Evolutionary conservation across 345 rosid genomes (phyloP).

Genomic region (Punica granatum): DNA sequence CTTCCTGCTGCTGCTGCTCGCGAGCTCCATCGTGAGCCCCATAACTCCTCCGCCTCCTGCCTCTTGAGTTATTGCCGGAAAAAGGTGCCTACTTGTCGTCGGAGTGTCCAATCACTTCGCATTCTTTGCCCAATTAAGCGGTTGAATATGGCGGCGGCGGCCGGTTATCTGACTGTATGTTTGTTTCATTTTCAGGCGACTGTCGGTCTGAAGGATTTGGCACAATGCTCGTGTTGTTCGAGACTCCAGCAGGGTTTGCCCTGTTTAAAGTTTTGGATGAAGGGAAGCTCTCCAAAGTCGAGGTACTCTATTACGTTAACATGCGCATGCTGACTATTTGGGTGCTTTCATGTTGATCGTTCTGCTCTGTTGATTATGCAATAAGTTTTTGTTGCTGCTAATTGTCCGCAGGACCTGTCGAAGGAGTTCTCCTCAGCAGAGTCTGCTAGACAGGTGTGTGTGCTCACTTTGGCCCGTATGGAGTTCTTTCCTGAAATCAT

Average conservation of each 20-base stretch:
- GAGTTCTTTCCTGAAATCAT: not conserved
- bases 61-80: not conserved
- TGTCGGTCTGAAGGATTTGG: not conserved
- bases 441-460: constrained; percentile 51
- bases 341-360: not conserved
- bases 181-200: not conserved
- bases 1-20: too few species aligned
- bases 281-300: constrained; percentile 60
- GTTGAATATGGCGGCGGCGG: not conserved
- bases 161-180: not conserved
- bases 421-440: constrained; percentile 50
- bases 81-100: not conserved
- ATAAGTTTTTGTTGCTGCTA: not conserved
- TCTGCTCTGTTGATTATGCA: not conserved
- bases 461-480: not conserved
- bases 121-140: too few species aligned
- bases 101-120: not conserved
- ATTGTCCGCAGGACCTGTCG: constrained; percentile 42
- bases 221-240: constrained; percentile 53
- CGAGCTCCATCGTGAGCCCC: not conserved
- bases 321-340: not conserved
- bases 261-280: constrained; percentile 64
- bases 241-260: constrained; percentile 73
- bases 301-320: constrained; percentile 26
- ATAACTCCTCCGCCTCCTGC: not conserved